phyloP scores from a whole-genome alignment of 164 flowering plant species.

The Liquidambar formosana region DNA sequence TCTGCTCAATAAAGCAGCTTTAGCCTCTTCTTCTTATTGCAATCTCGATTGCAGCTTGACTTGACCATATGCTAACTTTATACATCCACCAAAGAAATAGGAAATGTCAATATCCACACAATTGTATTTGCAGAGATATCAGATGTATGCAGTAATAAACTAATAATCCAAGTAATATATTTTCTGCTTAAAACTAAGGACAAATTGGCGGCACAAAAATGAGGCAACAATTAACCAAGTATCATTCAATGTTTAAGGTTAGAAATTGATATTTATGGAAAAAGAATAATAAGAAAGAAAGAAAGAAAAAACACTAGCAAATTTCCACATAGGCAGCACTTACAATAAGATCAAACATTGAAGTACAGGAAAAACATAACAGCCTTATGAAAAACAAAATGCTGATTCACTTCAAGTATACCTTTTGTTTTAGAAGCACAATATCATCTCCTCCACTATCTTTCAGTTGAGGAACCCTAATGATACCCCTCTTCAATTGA shows the following conservation, averaged over 20 bases:
- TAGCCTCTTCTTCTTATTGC: constrained; percentile 98
- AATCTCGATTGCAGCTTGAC: constrained; percentile 86
- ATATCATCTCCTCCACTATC: constrained; percentile 65
- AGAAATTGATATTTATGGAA: neutral
- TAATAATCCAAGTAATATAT: neutral
- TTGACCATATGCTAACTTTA: constrained; percentile 96
- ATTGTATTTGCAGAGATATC: neutral
- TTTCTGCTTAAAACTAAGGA: neutral
- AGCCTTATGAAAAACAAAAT: neutral
- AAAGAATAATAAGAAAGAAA: too few relatives aligned
- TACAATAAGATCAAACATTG: neutral
- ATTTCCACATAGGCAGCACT: neutral
- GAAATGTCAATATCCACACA: constrained; percentile 1
- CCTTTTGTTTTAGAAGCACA: constrained; percentile 87
- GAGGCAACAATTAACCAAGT: neutral
- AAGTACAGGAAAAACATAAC: neutral
- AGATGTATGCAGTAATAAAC: neutral
- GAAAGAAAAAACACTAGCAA: too few relatives aligned
- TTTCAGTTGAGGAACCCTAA: constrained; percentile 53
- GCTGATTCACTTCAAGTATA: constrained; percentile 27
- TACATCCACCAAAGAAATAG: constrained; percentile 16
- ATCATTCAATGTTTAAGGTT: neutral
- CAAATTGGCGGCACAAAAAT: neutral
- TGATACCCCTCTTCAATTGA: constrained; percentile 74
- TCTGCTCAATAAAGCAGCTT: constrained; percentile 87